phyloP scores from a whole-genome alignment of 768 basidiomycete species.

The Agrocybe pediades region DNA sequence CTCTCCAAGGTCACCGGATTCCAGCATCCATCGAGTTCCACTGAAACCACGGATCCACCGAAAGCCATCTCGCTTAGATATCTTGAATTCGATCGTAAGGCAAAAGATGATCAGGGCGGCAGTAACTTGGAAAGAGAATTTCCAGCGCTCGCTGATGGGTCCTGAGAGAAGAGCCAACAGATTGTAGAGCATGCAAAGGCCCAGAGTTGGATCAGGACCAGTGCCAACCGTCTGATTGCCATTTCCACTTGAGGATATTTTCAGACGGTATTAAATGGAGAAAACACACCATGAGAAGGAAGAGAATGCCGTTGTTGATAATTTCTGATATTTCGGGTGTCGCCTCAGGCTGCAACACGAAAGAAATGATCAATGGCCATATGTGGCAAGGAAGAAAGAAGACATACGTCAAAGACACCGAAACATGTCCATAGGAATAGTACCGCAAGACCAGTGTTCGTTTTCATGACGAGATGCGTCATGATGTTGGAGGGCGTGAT shows the following conservation, averaged over 20 bases:
- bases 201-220: slow-evolving; percentile 38
- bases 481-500: slow-evolving; percentile 27
- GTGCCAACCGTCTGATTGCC: slow-evolving; percentile 31
- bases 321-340: slow-evolving; percentile 24
- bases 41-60: slow-evolving; percentile 15
- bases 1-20: background rate
- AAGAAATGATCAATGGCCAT: background rate
- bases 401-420: slow-evolving; percentile 28
- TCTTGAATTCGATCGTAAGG: slow-evolving; percentile 15
- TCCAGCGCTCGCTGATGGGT: slow-evolving; percentile 22
- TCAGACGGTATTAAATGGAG: too few relatives aligned
- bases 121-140: slow-evolving; percentile 24
- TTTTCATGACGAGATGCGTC: slow-evolving; percentile 45
- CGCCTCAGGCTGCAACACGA: slow-evolving; percentile 15
- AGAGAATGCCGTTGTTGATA: slow-evolving; percentile 25
- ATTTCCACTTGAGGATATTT: slow-evolving; percentile 2
- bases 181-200: slow-evolving; percentile 31
- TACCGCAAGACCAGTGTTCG: slow-evolving; percentile 38
- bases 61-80: slow-evolving; percentile 13
- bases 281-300: slow-evolving; percentile 31
- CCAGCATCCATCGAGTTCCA: background rate
- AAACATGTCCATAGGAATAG: slow-evolving; percentile 33
- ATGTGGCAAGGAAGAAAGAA: background rate
- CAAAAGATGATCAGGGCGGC: slow-evolving; percentile 18
- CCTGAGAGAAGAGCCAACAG: slow-evolving; percentile 32